Conservation (phyloP, 1,284 basidiomycete genomes). For the Pseudozyma tsukubaensis region DNA sequence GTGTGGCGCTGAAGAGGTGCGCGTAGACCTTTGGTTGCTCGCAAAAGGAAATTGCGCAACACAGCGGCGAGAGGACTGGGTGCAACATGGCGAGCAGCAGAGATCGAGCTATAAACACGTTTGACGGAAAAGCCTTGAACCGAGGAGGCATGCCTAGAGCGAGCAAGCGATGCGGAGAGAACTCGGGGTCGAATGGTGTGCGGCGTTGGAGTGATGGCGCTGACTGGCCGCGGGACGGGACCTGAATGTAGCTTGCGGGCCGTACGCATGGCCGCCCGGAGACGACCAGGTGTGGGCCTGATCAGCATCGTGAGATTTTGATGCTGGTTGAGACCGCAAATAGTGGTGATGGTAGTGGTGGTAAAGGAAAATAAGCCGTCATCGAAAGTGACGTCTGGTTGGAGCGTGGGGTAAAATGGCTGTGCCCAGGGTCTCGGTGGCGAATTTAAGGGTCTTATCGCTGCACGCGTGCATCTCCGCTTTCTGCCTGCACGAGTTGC, state of each 20-base stretch:
- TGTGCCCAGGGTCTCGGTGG: conserved; percentile 1
- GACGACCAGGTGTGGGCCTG: conserved; percentile 21
- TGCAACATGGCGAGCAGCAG: too few species aligned
- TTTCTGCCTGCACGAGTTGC: not conserved
- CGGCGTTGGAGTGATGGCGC: not conserved
- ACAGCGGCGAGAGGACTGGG: too few species aligned
- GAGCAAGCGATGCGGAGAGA: not conserved
- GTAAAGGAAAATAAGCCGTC: not conserved
- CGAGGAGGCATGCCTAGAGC: too few species aligned
- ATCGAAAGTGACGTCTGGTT: not conserved
- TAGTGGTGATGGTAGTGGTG: conserved; percentile 5
- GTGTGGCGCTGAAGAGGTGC: not conserved
- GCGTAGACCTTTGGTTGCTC: too few species aligned
- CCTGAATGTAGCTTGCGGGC: conserved; percentile 6
- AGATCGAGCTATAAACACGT: too few species aligned
- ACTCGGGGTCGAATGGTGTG: not conserved
- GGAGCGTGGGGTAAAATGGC: not conserved
- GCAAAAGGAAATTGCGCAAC: too few species aligned
- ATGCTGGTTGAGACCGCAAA: too few species aligned
- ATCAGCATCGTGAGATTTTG: conserved; percentile 10
- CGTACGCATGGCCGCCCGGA: conserved; percentile 10
- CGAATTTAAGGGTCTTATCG: not conserved
- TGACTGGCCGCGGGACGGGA: conserved; percentile 6
- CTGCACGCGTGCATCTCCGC: not conserved
- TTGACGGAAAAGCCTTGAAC: too few species aligned